These are phyloP conservation scores for Digitaria exilis DNA, from an alignment of 202 grass and related monocot genomes.

Conservation along the genomic window DNA sequence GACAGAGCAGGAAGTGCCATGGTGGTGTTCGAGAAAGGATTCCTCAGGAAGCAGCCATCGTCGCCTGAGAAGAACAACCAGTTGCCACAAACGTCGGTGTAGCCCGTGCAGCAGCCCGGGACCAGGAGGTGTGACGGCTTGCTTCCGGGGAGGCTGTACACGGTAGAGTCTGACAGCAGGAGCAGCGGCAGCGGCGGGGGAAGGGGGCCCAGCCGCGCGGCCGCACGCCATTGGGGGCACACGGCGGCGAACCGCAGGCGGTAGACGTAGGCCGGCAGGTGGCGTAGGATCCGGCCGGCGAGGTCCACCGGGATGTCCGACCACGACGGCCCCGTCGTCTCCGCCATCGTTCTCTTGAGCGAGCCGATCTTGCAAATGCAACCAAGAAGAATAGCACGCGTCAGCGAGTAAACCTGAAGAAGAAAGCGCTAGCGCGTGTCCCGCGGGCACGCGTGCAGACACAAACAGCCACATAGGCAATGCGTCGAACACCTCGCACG, in stretches of 20 bases:
- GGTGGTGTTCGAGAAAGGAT: not conserved
- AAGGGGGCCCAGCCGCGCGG: no score
- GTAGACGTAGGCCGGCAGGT: no score
- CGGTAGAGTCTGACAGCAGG: slow-evolving; percentile 2
- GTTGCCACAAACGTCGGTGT: not conserved
- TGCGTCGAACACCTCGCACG: not conserved
- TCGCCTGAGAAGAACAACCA: not conserved
- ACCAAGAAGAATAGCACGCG: not conserved
- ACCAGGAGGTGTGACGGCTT: not conserved
- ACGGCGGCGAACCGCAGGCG: no score
- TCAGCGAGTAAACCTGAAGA: not conserved
- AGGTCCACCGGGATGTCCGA: slow-evolving; percentile 28
- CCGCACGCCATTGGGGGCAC: no score
- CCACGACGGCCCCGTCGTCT: not conserved
- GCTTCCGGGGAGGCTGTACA: not conserved
- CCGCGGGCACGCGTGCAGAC: no score
- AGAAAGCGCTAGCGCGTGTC: no score
- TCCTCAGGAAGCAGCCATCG: not conserved
- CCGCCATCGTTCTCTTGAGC: no score
- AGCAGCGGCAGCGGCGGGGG: no score
- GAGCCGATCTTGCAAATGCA: no score
- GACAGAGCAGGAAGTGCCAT: not conserved
- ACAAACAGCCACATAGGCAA: no score
- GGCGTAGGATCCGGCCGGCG: no score
- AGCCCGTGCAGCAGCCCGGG: not conserved